Base-by-base conservation (phyloP, 1,139 yeast species). In the Suhomyces choctaworum region DNA sequence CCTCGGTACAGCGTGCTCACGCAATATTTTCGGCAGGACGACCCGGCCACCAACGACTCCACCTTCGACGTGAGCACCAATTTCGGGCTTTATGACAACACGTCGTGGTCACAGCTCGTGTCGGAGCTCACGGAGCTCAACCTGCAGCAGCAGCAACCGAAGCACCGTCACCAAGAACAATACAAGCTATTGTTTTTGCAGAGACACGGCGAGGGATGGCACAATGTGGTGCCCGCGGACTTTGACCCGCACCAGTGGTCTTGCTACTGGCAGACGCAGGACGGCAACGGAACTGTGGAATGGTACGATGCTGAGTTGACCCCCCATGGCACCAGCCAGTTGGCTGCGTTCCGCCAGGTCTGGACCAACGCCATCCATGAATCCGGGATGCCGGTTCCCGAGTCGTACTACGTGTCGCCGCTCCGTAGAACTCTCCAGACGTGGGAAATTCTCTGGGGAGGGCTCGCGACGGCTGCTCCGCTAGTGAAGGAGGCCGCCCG, bases 181-280 rank as follows among this genome's bases (percentile, higher is more conserved):
- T 43, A 36, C 33, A 67, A 66, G 39, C 46, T 67, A n/a, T 44
- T 68, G 11, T 62, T 62, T 23, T 44, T 64, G 10, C 71, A 64
- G 29, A 56, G 74, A 42, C 74, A 68, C 38, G 72, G 70, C 6
- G 64, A 66, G 47, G 73, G 71, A 1, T 63, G 46, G 42, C 73
- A 68, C 40, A 68, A 68, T 37, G 52, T 58, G 15, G 70, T 64
- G 0, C 57, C 57, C 2, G 15, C 25, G 1, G 31, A 38, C 16
- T 59, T 50, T 32, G 31, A 43, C 20, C 14, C 33, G 3, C 33
- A 42, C 0, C 58, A 58, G 4, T 67, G 72, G 73, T 36, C 34
- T 5, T 66, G 73, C 41, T 51, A 52, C 34, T 64, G 64, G 60
- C 61, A 60, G 27, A 41, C 46, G 9, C 42, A 50, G 27, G 50